Evolutionary conservation across 345 rosid species (phyloP).

Genomic region (Jatropha curcas): DNA sequence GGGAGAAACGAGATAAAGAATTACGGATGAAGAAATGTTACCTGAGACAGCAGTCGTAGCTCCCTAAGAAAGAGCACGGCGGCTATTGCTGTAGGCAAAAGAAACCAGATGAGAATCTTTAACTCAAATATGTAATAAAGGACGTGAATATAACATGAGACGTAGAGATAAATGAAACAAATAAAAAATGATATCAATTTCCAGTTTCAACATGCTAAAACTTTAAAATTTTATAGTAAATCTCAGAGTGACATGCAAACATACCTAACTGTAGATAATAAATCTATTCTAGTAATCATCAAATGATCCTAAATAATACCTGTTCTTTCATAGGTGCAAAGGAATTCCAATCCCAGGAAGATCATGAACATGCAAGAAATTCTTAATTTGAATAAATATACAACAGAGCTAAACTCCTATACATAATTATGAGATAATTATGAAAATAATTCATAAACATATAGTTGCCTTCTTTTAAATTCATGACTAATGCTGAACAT

Average conservation of each 20-base stretch:
- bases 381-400: background rate
- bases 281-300: background rate
- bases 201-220: background rate
- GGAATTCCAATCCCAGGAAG: background rate
- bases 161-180: background rate
- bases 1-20: constrained; percentile 1
- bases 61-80: constrained; percentile 70
- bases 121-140: background rate
- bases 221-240: background rate
- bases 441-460: background rate
- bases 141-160: background rate
- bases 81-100: constrained; percentile 63
- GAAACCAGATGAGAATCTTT: constrained; percentile 13
- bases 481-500: background rate
- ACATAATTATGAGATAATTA: background rate
- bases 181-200: background rate
- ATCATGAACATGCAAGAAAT: background rate
- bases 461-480: background rate
- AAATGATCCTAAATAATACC: background rate
- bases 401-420: background rate
- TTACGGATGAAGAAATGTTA: constrained; percentile 19
- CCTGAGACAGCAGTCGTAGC: constrained; percentile 54
- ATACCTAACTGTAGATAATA: background rate
- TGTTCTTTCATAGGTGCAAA: background rate
- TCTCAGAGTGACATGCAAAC: background rate